Evolutionary conservation across 495 filamentous ascomycete species (phyloP).

Genomic region (Schizothecium vesticola): DNA sequence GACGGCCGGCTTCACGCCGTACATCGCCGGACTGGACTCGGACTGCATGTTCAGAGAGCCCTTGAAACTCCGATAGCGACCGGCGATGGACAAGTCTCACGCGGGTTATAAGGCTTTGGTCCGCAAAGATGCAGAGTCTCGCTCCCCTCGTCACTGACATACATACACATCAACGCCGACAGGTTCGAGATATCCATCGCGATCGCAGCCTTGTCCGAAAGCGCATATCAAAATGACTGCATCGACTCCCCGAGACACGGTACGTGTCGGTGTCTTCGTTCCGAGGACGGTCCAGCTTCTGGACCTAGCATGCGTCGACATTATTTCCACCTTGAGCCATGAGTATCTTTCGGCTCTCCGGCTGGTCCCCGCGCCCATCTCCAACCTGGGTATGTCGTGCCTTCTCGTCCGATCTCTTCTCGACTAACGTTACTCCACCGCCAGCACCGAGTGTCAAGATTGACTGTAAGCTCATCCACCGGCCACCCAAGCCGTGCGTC

Average conservation of each 20-base stretch:
- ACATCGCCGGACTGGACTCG: neutral
- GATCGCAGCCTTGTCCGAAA: neutral
- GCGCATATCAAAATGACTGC: neutral
- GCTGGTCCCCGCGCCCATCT: constrained; percentile 31
- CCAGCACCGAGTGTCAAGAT: constrained; percentile 37
- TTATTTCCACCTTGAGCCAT: constrained; percentile 40
- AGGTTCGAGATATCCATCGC: neutral
- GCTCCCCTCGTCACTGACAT: neutral
- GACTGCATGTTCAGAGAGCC: neutral
- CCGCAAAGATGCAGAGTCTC: neutral
- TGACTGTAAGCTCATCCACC: constrained; percentile 15
- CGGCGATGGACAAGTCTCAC: neutral
- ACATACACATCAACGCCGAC: neutral
- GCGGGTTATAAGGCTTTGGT: neutral
- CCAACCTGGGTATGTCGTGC: constrained; percentile 16
- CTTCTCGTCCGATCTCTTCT: neutral
- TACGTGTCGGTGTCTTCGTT: constrained; percentile 45
- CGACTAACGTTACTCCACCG: neutral
- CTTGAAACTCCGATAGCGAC: neutral
- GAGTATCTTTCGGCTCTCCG: constrained; percentile 37
- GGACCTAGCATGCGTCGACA: constrained; percentile 45
- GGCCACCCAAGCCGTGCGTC: too few species aligned
- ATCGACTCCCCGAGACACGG: constrained; percentile 2
- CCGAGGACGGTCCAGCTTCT: constrained; percentile 42
- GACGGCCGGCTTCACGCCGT: neutral